Base-by-base conservation (phyloP, 2,329 filamentous ascomycete species). In the Fusarium sp. region DNA sequence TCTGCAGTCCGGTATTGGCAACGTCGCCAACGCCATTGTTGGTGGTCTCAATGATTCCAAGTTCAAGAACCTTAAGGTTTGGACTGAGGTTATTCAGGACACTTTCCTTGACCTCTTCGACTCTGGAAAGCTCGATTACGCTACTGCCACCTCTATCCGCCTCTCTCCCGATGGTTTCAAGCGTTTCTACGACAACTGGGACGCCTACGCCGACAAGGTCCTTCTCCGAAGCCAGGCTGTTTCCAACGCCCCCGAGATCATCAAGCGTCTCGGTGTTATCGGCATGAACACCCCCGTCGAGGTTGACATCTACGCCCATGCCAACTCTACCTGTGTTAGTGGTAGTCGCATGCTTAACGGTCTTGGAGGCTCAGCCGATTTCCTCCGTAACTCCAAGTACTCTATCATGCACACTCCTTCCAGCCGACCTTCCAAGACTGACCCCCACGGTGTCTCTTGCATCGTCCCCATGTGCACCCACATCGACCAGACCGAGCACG, bases 231-330 rank as follows among this genome's bases (percentile, higher is more conserved):
- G 90, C n/a, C 93, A 97, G 82, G 88, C 92, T 76, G 91, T 97
- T 11, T 94, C 91, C 74, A 97, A 97, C 85, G 91, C 89, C 4
- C 93, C 93, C 61, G 93, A 97, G 80, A 94, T 97, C 80, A 97
- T 97, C 82, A 88, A 92, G 55, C 88, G 93, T 24, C 84, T 97
- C 2, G 93, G 93, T 63, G 89, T 94, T 69, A 97, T 97, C 72
- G 93, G 92, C 77, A 97, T 97, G 93, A 97, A 97, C 85, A 97
- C 93, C 0, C 93, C 93, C 21, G 92, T 97, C 45, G 94, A 97
- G 81, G 93, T 97, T 17, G 94, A 97, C 80, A 96, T 97, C 74
- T 97, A 97, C 81, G 94, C 93, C 3, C 93, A 97, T 81, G 94
- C 94, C 73, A 97, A 97, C 87, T 90, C 86, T 64, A 97, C 93